Evolutionary conservation across 2,329 filamentous ascomycete genomes (phyloP).

Genomic region (Pseudopyrenochaeta lycopersici): DNA sequence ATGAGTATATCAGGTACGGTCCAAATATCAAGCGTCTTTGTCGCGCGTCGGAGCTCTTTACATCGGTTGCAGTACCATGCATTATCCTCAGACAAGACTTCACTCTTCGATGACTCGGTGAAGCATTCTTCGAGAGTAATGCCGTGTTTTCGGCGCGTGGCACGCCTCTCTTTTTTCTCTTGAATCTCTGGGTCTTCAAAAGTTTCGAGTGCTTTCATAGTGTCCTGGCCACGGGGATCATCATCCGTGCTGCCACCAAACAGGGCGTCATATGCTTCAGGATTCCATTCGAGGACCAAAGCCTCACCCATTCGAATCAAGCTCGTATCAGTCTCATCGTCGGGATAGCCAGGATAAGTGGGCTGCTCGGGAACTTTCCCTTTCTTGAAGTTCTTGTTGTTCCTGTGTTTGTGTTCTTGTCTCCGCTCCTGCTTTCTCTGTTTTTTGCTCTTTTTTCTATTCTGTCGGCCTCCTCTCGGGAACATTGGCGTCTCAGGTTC

Average conservation of each 20-base stretch:
- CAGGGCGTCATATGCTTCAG: conserved; percentile 73
- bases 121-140: conserved; percentile 90
- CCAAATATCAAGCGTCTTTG: conserved; percentile 98
- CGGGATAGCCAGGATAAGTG: conserved; percentile 39
- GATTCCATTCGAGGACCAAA: conserved; percentile 86
- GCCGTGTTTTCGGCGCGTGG: conserved; percentile 74
- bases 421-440: conserved; percentile 39
- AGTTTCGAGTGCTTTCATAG: conserved; percentile 67
- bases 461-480: conserved; percentile 37
- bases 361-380: conserved; percentile 44
- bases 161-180: conserved; percentile 69
- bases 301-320: conserved; percentile 83
- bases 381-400: conserved; percentile 45
- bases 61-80: conserved; percentile 98
- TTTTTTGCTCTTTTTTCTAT: conserved; percentile 46
- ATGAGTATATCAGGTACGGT: conserved; percentile 94
- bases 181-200: conserved; percentile 66
- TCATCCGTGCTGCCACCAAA: conserved; percentile 63
- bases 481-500: conserved; percentile 29
- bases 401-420: conserved; percentile 37
- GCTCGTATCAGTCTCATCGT: conserved; percentile 62
- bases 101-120: conserved; percentile 92
- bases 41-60: conserved; percentile 90
- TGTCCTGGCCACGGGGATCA: conserved; percentile 67
- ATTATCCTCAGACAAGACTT: conserved; percentile 92